Percentiles rank a stretch among this genome's conserved stretches.
Evolutionary conservation across 345 rosid genomes (phyloP).

Genomic region (Barbarea vulgaris): DNA sequence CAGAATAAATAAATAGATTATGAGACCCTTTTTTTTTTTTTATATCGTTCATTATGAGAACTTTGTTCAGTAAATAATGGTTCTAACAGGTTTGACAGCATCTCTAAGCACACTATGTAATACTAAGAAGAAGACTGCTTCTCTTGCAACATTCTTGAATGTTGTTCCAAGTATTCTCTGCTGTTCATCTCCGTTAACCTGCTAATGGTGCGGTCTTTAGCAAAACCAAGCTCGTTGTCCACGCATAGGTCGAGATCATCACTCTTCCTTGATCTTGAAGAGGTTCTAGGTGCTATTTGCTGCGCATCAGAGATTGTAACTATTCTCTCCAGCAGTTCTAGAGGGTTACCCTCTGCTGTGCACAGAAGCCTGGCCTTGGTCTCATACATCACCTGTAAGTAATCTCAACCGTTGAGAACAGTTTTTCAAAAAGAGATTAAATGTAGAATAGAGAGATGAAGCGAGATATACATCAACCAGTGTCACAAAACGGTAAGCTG

Average conservation of each 20-base stretch:
- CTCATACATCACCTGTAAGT: constrained; percentile 88
- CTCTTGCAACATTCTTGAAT: constrained; percentile 39
- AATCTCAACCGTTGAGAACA: constrained; percentile 4
- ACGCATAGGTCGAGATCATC: constrained; percentile 86
- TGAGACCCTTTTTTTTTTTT: too few relatives aligned
- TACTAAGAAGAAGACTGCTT: constrained; percentile 27
- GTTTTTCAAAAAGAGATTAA: background rate
- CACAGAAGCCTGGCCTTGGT: constrained; percentile 78
- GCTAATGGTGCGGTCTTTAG: constrained; percentile 96
- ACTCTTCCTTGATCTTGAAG: constrained; percentile 76
- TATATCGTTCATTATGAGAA: too few relatives aligned
- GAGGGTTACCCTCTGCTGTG: constrained; percentile 83
- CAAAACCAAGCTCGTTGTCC: constrained; percentile 94
- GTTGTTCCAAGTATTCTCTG: constrained; percentile 87
- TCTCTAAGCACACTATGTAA: constrained; percentile 11
- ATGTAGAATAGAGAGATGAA: constrained; percentile 12
- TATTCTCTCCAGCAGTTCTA: constrained; percentile 66
- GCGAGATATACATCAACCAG: constrained; percentile 74
- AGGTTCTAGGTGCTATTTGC: constrained; percentile 75
- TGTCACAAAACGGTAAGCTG: constrained; percentile 98
- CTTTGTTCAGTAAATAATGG: too few relatives aligned
- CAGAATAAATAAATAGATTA: too few relatives aligned
- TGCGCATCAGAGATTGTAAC: constrained; percentile 81
- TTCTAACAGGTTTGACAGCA: too few relatives aligned
- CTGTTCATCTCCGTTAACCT: constrained; percentile 99